Evolutionary conservation across 2,329 filamentous ascomycete species (phyloP).

Genomic region (Onygenales sp.): DNA sequence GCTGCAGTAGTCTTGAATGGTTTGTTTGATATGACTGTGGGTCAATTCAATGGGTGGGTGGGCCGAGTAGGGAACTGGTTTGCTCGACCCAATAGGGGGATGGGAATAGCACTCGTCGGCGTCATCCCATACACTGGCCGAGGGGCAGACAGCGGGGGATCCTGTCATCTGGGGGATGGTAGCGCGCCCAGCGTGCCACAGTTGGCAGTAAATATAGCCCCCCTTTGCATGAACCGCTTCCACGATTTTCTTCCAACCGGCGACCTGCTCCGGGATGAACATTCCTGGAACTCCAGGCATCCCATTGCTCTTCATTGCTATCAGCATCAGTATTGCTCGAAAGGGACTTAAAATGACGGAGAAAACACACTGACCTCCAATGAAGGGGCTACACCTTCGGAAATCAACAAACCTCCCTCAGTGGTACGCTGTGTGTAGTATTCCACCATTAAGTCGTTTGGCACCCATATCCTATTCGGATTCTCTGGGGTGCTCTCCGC

Average conservation of each 20-base stretch:
- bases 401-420: conserved; percentile 27
- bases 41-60: conserved; percentile 37
- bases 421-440: conserved; percentile 33
- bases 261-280: conserved; percentile 32
- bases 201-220: conserved; percentile 36
- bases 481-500: conserved; percentile 35
- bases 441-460: conserved; percentile 31
- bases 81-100: conserved; percentile 26
- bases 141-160: conserved; percentile 28
- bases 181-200: conserved; percentile 39
- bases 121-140: conserved; percentile 38
- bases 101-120: conserved; percentile 34
- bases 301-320: conserved; percentile 23
- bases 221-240: conserved; percentile 43
- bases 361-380: conserved; percentile 23
- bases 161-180: conserved; percentile 35
- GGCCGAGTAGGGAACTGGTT: conserved; percentile 31
- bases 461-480: conserved; percentile 42
- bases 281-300: conserved; percentile 29
- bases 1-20: conserved; percentile 35
- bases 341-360: conserved; percentile 3
- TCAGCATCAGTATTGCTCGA: conserved; percentile 15
- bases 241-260: conserved; percentile 43
- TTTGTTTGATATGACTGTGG: conserved; percentile 35
- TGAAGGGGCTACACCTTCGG: conserved; percentile 28